These are phyloP conservation scores for Claviceps pusilla DNA, from an alignment of 2,329 filamentous ascomycete species.

Conservation along the genomic window DNA sequence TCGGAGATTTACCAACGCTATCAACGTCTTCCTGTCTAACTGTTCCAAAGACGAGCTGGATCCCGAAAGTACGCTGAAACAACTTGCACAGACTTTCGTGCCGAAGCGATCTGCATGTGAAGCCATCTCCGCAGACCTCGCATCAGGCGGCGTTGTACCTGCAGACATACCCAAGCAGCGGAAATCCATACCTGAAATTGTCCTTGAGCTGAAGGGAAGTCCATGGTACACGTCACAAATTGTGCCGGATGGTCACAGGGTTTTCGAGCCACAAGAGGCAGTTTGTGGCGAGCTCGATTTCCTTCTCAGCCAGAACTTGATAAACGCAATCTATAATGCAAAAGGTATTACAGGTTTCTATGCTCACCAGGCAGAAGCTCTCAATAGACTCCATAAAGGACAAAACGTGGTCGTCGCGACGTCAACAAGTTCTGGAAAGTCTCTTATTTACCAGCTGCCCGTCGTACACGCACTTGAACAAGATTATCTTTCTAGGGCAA, in stretches of 20 bases:
- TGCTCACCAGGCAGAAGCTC: constrained; percentile 82
- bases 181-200: constrained; percentile 67
- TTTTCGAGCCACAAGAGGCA: constrained; percentile 73
- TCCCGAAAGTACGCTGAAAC: constrained; percentile 48
- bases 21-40: constrained; percentile 61
- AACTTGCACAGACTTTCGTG: constrained; percentile 43
- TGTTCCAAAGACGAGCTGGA: constrained; percentile 52
- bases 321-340: constrained; percentile 93
- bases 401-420: constrained; percentile 85
- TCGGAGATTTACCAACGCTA: constrained; percentile 60
- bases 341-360: constrained; percentile 76
- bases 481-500: constrained; percentile 62
- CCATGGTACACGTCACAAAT: constrained; percentile 89
- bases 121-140: constrained; percentile 14
- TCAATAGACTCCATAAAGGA: constrained; percentile 72
- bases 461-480: constrained; percentile 75
- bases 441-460: constrained; percentile 91
- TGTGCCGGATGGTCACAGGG: constrained; percentile 79
- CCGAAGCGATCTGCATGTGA: constrained; percentile 40
- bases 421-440: constrained; percentile 92
- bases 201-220: constrained; percentile 65
- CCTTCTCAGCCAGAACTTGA: constrained; percentile 71
- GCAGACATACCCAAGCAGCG: constrained; percentile 65
- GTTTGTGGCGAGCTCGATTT: constrained; percentile 77
- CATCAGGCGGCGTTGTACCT: constrained; percentile 38